Conservation (phyloP, 1,284 basidiomycete species). For the Cryptococcus wingfieldii region DNA sequence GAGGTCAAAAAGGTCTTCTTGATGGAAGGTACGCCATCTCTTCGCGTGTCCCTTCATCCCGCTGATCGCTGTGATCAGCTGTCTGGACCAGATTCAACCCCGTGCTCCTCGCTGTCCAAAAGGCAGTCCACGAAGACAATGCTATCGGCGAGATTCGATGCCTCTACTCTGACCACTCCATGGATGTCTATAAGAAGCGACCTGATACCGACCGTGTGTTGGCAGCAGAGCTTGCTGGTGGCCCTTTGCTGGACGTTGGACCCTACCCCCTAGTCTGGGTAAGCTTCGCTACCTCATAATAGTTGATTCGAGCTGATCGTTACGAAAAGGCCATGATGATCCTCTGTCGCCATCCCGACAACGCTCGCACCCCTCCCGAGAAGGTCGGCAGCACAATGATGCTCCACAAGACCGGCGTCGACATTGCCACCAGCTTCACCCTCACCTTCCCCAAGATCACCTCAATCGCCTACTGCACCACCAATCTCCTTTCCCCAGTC, state of each 20-base stretch:
- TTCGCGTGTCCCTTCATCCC: not conserved
- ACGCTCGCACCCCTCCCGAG: conserved; percentile 25
- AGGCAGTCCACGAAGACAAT: conserved; percentile 37
- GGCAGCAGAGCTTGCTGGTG: conserved; percentile 50
- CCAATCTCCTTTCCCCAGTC: conserved; percentile 18
- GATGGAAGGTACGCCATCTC: conserved; percentile 44
- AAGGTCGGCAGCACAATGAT: conserved; percentile 38
- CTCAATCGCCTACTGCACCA: conserved; percentile 37
- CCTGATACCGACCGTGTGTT: conserved; percentile 45
- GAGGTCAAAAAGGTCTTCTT: conserved; percentile 42
- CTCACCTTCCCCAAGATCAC: conserved; percentile 40
- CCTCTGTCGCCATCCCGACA: conserved; percentile 39
- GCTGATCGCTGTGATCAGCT: conserved; percentile 17
- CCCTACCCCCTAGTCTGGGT: conserved; percentile 42
- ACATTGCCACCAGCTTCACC: conserved; percentile 38
- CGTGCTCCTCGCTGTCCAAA: conserved; percentile 38
- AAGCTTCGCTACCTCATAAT: not conserved
- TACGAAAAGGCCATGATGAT: conserved; percentile 26
- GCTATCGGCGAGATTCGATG: conserved; percentile 42
- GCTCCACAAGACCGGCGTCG: conserved; percentile 41
- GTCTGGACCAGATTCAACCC: conserved; percentile 50
- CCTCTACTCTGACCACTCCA: conserved; percentile 41
- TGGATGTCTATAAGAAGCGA: conserved; percentile 17
- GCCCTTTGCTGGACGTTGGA: conserved; percentile 52
- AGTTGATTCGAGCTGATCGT: not conserved